phyloP scores from a whole-genome alignment of 805 yeast species.

The Wilhelminamyces savonicus region DNA sequence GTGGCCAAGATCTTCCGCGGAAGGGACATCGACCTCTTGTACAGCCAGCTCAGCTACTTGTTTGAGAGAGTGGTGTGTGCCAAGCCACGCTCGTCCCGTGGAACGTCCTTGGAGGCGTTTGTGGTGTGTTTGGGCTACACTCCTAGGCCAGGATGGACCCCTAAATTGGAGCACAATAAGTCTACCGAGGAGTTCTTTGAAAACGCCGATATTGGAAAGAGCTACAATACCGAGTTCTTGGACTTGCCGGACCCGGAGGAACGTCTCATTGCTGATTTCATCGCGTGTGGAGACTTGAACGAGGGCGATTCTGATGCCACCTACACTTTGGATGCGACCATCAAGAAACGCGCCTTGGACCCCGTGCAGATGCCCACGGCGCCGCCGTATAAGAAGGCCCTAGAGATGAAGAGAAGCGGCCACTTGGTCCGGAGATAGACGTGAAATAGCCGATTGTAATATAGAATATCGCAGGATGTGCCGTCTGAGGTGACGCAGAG shows the following conservation, averaged over 20 bases:
- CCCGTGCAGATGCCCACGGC: conserved; percentile 96
- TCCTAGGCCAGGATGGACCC: conserved; percentile 82
- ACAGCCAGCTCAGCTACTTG: conserved; percentile 82
- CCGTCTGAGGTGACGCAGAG: too few species aligned
- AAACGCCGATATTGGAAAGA: conserved; percentile 51
- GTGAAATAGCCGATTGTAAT: too few species aligned
- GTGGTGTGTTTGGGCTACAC: conserved; percentile 85
- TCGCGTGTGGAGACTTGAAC: conserved; percentile 90
- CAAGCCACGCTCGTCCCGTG: conserved; percentile 92
- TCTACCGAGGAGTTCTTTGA: conserved; percentile 83
- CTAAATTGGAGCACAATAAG: conserved; percentile 46
- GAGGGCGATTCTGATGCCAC: conserved; percentile 96
- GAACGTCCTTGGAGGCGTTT: conserved; percentile 90
- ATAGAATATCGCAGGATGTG: too few species aligned
- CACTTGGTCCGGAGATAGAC: too few species aligned
- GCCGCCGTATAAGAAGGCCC: conserved; percentile 91
- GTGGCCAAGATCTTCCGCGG: conserved; percentile 97
- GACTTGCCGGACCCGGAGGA: conserved; percentile 50
- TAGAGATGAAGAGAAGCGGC: conserved; percentile 81
- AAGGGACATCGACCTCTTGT: conserved; percentile 87
- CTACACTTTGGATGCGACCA: conserved; percentile 47
- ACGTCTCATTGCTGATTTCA: conserved; percentile 77
- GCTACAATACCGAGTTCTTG: conserved; percentile 40
- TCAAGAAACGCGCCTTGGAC: conserved; percentile 51
- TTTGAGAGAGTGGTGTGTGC: conserved; percentile 91